Percentiles rank a stretch among this genome's conserved stretches.
Evolutionary conservation across 495 filamentous ascomycete genomes (phyloP).

Genomic region (Aspergillus carlsbadensis): DNA sequence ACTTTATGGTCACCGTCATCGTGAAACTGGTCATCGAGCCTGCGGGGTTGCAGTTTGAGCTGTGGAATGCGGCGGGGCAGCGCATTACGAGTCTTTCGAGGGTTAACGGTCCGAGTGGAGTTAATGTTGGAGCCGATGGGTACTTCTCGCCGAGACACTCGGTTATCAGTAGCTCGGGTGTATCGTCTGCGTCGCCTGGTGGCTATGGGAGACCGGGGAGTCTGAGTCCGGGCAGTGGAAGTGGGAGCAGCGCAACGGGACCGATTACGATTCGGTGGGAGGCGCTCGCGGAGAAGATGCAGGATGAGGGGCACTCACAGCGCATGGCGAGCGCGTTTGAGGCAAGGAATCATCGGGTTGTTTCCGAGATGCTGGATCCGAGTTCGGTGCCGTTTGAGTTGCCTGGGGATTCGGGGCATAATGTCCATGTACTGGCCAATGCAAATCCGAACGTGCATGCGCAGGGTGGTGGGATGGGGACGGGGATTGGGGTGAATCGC

Average conservation of each 20-base stretch:
- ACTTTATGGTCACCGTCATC: conserved; percentile 4
- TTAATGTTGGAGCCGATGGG: neutral
- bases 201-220: too few relatives aligned
- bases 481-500: conserved; percentile 21
- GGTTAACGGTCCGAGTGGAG: neutral
- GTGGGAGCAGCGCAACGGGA: neutral
- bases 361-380: conserved; percentile 13
- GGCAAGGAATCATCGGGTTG: neutral
- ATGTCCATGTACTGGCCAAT: too few relatives aligned
- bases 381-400: conserved; percentile 13
- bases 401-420: neutral
- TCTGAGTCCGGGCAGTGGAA: neutral
- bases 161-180: too few relatives aligned
- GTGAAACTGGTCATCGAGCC: conserved; percentile 7
- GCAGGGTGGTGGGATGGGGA: too few relatives aligned
- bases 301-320: neutral
- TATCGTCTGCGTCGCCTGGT: too few relatives aligned
- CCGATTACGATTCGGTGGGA: conserved; percentile 10
- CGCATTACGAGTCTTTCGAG: neutral
- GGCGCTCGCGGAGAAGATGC: conserved; percentile 10
- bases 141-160: too few relatives aligned
- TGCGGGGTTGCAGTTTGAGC: conserved; percentile 7
- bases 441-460: too few relatives aligned
- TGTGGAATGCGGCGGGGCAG: conserved; percentile 1
- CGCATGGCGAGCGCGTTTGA: neutral